Evolutionary conservation across 2,329 filamentous ascomycete genomes (phyloP), one percentile per base, ranked within the genome.

Genomic region (Dryadomyces sulphureus): DNA sequence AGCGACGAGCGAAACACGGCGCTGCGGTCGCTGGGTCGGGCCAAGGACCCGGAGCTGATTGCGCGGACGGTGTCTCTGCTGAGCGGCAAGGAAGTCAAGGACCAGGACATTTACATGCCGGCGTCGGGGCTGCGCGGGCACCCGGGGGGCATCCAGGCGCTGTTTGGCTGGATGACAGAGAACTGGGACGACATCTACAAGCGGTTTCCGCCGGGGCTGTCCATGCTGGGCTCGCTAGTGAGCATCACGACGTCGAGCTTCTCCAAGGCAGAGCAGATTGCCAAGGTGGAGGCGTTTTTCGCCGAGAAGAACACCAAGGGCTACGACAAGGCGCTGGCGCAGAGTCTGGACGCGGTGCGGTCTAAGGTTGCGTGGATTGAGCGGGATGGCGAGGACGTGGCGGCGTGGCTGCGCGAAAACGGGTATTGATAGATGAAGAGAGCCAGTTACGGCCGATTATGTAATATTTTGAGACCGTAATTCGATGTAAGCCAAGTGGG

Each of bases 101-200:
- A 84, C 53, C 90, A 95, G 63, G 90, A 96, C 62, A 80, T 95
- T 53, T 95, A 94, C 66, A 79, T 94, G 60, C 89, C 90, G 1
- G 75, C 92, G 35, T 76, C 78, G 30, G 84, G 84, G 7, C 74
- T 96, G 24, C 78, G 89, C 48, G 76, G 75, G 45, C 86, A 93
- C 59, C 67, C 78, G 7, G 77, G 79, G 38, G 90, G 90, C 54
- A 83, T 94, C 47, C 69, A 84, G 48, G 84, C 84, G 7, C 73
- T 94, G 48, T 95, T 84, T 73, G 64, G 62, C 17, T 96, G 86
- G 84, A 72, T 94, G 69, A 84, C 80, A 59, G 72, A 79, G 54
- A 92, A 94, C 65, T 96, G 90, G 88, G 84, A 85, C n/a, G 72
- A 77, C 30, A 69, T 96, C 38, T 75, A 78, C 60, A 79, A 84